Base-by-base conservation (phyloP, 2,329 filamentous ascomycete species). In the Knufia petricola region DNA sequence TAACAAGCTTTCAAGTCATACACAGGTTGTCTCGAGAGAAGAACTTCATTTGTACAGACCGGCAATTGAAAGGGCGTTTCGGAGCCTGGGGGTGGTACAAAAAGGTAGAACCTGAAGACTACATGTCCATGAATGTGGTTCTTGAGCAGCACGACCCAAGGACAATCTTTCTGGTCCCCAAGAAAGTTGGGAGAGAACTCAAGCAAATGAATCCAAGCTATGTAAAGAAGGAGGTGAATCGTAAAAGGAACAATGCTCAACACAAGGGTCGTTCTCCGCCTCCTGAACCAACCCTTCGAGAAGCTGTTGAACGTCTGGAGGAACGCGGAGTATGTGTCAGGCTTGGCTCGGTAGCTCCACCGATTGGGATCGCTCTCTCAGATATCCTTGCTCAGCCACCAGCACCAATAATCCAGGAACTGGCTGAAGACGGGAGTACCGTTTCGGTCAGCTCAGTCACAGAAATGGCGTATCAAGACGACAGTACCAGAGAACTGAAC, bases 1-100 rank as follows among this genome's bases (percentile, higher is more conserved):
- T 19, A 20, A 54, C 53, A 3, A 50, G 47, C 30, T 30, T 45
- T 12, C 28, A 50, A 8, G 51, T 55, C 24, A 38, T 30, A 21
- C 38, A 45, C n/a, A 21, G n/a, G n/a, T n/a, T n/a, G n/a, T n/a
- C n/a, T n/a, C 30, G 4, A 20, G 17, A 13, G 24, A 51, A 8
- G n/a, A n/a, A n/a, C n/a, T n/a, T n/a, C n/a, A n/a, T n/a, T n/a
- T n/a, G n/a, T n/a, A 55, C 43, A 13, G 30, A 45, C 17, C 49
- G 53, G 34, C 53, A 55, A 50, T 48, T 54, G 47, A 57, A 57
- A 20, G 50, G 46, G 32, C 47, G 45, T 38, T 40, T 57, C 15
- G 50, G 45, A 20, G 51, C 51, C 38, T 57, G 55, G 55, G 47
- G 48, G 2, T 53, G 45, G 20, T 49, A 53, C 26, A 23, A 46